A percentile compares a stretch with the other conserved stretches of the same genome.
phyloP scores from a whole-genome alignment of 1,284 basidiomycete genomes.

The Lentinula novae-zelandiae region DNA sequence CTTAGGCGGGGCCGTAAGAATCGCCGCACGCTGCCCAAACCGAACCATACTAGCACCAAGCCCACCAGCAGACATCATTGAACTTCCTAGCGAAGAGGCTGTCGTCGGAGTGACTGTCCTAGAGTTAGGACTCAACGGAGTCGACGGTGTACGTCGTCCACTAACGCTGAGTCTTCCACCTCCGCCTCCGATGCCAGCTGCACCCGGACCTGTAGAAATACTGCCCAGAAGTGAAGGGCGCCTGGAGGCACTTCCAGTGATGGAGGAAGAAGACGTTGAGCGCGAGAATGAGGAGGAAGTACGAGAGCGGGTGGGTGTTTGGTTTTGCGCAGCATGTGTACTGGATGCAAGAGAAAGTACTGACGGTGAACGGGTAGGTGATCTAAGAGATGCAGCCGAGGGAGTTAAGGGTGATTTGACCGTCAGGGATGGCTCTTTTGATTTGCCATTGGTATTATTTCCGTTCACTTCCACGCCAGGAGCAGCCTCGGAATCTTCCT shows the following conservation, averaged over 20 bases:
- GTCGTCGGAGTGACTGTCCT: conserved; percentile 35
- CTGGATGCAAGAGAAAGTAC: conserved; percentile 4
- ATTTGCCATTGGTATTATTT: neutral
- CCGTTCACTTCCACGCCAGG: neutral
- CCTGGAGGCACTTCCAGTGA: conserved; percentile 34
- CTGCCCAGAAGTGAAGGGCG: conserved; percentile 38
- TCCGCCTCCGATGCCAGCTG: conserved; percentile 1
- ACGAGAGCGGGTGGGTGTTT: conserved; percentile 30
- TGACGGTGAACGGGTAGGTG: neutral
- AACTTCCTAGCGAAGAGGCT: conserved; percentile 11
- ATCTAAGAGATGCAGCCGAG: neutral
- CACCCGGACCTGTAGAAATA: conserved; percentile 4
- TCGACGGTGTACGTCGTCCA: conserved; percentile 27
- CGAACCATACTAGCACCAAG: conserved; percentile 33
- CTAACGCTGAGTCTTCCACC: conserved; percentile 29
- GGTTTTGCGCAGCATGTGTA: conserved; percentile 6
- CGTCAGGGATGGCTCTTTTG: neutral
- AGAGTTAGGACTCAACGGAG: conserved; percentile 43
- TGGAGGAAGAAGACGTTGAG: conserved; percentile 38
- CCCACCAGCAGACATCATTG: conserved; percentile 20
- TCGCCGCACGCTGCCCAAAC: conserved; percentile 59
- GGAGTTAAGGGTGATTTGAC: neutral
- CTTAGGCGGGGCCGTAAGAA: conserved; percentile 74
- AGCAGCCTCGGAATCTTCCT: conserved; percentile 47
- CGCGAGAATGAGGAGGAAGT: conserved; percentile 40